Evolutionary conservation across 1,284 basidiomycete species (phyloP).

Genomic region (Schizopora paradoxa): DNA sequence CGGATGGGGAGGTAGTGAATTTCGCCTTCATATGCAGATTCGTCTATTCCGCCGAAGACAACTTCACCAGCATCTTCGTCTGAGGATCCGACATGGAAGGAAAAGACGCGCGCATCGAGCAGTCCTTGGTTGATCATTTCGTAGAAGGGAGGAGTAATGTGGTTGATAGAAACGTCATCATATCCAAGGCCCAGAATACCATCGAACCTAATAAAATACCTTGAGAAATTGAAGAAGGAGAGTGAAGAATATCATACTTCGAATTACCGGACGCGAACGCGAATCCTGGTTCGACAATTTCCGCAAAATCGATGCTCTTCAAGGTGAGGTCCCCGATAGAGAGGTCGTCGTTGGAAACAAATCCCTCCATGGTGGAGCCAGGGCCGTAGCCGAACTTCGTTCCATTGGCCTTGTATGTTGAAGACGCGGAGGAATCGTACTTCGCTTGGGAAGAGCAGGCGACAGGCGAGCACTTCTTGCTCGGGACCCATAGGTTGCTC

Average conservation of each 20-base stretch:
- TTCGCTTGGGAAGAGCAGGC: constrained; percentile 97
- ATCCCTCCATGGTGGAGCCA: constrained; percentile 96
- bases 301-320: constrained; percentile 85
- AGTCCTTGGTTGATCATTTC: constrained; percentile 85
- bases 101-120: constrained; percentile 84
- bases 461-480: constrained; percentile 84
- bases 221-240: not conserved
- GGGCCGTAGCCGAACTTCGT: constrained; percentile 93
- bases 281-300: constrained; percentile 95
- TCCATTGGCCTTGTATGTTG: constrained; percentile 90
- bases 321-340: constrained; percentile 83
- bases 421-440: constrained; percentile 84
- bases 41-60: constrained; percentile 90
- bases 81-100: constrained; percentile 89
- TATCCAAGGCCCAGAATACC: constrained; percentile 95
- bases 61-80: constrained; percentile 91
- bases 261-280: constrained; percentile 97
- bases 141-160: constrained; percentile 94
- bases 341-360: constrained; percentile 84
- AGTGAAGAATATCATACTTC: constrained; percentile 28
- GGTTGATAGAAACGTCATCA: constrained; percentile 94
- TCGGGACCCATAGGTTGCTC: constrained; percentile 93
- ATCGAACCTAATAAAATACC: constrained; percentile 63
- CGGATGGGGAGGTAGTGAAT: constrained; percentile 89
- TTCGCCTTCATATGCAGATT: constrained; percentile 73